Evolutionary conservation across 2,329 filamentous ascomycete species (phyloP).

Genomic region (Tolypocladium amazonense): DNA sequence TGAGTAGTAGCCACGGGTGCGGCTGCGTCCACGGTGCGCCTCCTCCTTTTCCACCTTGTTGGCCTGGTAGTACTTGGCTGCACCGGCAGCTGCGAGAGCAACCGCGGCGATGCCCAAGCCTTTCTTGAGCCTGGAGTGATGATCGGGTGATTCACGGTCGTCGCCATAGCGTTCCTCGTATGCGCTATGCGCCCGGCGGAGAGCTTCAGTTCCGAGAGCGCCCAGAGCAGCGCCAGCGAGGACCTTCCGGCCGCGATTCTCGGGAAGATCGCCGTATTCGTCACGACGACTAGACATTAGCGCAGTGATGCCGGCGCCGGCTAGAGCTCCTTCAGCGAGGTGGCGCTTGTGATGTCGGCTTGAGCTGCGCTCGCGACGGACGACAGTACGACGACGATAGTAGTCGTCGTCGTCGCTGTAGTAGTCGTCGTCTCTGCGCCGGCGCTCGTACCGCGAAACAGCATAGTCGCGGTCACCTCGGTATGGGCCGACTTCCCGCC

Average conservation of each 20-base stretch:
- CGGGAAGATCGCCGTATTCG: slow-evolving; percentile 35
- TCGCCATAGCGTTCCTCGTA: slow-evolving; percentile 43
- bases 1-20: slow-evolving; percentile 32
- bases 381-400: slow-evolving; percentile 32
- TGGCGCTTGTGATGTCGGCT: slow-evolving; percentile 45
- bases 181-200: slow-evolving; percentile 49
- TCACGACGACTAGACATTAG: slow-evolving; percentile 44
- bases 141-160: slow-evolving; percentile 25
- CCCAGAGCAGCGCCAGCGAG: slow-evolving; percentile 52
- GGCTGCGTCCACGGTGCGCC: slow-evolving; percentile 42
- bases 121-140: slow-evolving; percentile 43
- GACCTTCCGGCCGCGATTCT: slow-evolving; percentile 46
- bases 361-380: slow-evolving; percentile 39
- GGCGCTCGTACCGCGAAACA: slow-evolving; percentile 25
- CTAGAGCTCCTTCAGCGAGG: slow-evolving; percentile 53
- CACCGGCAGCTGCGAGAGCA: slow-evolving; percentile 53
- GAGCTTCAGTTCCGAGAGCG: slow-evolving; percentile 50
- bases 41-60: slow-evolving; percentile 52
- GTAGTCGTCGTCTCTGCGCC: slow-evolving; percentile 30
- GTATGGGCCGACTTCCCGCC: slow-evolving; percentile 30
- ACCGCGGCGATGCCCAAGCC: slow-evolving; percentile 53
- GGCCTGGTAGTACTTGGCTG: slow-evolving; percentile 52
- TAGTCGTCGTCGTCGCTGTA: slow-evolving; percentile 37
- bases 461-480: slow-evolving; percentile 21
- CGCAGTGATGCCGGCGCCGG: slow-evolving; percentile 52